A percentile compares a stretch with the other conserved stretches of the same genome.
Conservation (phyloP, 352 stramenopile genomes). For the Phytopythium helicoides region DNA sequence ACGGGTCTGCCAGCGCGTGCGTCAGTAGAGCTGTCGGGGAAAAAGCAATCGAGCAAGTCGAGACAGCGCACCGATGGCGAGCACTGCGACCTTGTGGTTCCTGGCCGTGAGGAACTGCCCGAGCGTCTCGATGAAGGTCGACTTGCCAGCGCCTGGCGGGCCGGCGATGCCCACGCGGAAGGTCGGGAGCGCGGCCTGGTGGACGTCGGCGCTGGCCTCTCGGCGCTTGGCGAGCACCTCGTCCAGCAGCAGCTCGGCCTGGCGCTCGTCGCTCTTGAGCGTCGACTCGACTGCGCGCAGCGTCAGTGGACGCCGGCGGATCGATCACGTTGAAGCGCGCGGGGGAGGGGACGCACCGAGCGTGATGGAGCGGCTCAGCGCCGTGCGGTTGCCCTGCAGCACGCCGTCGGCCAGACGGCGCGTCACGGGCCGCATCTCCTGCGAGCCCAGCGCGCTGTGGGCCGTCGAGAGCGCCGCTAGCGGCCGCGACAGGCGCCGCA, state of each 20-base stretch:
- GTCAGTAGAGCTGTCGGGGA: too few relatives aligned
- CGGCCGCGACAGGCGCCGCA: slow-evolving; percentile 12
- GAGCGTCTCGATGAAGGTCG: slow-evolving; percentile 96
- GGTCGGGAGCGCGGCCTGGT: slow-evolving; percentile 31
- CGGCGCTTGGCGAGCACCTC: slow-evolving; percentile 66
- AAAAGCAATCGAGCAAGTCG: too few relatives aligned
- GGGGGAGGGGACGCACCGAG: slow-evolving; percentile 32
- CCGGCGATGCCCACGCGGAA: slow-evolving; percentile 92
- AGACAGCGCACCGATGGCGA: slow-evolving; percentile 90
- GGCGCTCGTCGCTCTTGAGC: slow-evolving; percentile 61
- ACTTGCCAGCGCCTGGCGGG: slow-evolving; percentile 95
- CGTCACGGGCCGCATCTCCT: slow-evolving; percentile 40
- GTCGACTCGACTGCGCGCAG: slow-evolving; percentile 64
- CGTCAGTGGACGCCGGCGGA: too few relatives aligned
- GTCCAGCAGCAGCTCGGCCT: slow-evolving; percentile 89
- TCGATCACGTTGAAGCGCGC: too few relatives aligned
- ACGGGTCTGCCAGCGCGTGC: slow-evolving; percentile 78
- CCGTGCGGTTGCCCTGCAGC: slow-evolving; percentile 50
- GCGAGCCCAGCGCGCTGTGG: neutral
- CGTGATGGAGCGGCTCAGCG: slow-evolving; percentile 74
- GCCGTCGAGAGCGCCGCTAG: neutral
- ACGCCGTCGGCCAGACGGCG: slow-evolving; percentile 55
- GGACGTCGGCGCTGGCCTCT: slow-evolving; percentile 26
- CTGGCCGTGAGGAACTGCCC: slow-evolving; percentile 83
- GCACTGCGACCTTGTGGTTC: slow-evolving; percentile 90